Evolutionary conservation across 106 monocot species (phyloP).

Genomic region (Hemerocallis citrina): DNA sequence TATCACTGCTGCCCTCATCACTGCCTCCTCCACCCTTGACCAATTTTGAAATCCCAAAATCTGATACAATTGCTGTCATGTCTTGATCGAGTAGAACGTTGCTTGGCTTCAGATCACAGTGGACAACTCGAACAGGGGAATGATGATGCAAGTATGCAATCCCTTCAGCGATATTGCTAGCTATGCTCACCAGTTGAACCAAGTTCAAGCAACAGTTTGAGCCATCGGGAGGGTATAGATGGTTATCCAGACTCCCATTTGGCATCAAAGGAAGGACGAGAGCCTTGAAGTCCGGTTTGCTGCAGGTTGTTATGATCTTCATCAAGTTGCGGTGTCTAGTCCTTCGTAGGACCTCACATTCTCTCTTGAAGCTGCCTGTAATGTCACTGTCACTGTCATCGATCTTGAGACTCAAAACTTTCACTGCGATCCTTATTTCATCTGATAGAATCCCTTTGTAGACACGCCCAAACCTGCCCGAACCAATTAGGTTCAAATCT

Average conservation of each 20-base stretch:
- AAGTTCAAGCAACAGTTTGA: slow-evolving; percentile 19
- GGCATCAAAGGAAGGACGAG: slow-evolving; percentile 79
- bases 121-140: slow-evolving; percentile 64
- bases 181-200: slow-evolving; percentile 42
- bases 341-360: slow-evolving; percentile 70
- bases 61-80: slow-evolving; percentile 73
- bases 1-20: slow-evolving; percentile 10
- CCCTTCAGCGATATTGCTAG: slow-evolving; percentile 66
- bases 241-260: slow-evolving; percentile 76
- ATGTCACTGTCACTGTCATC: slow-evolving; percentile 13
- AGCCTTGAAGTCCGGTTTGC: slow-evolving; percentile 77
- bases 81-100: slow-evolving; percentile 82
- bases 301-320: slow-evolving; percentile 80
- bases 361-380: slow-evolving; percentile 57
- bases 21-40: slow-evolving; percentile 17
- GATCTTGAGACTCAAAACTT: slow-evolving; percentile 37
- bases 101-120: slow-evolving; percentile 97
- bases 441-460: slow-evolving; percentile 54
- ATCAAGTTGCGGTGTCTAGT: slow-evolving; percentile 83
- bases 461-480: slow-evolving; percentile 67
- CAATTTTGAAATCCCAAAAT: slow-evolving; percentile 77
- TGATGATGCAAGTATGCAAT: slow-evolving; percentile 88
- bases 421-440: slow-evolving; percentile 53
- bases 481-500: slow-evolving; percentile 48
- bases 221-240: slow-evolving; percentile 23